A percentile compares a stretch with the other conserved stretches of the same genome.
Evolutionary conservation across 2,329 filamentous ascomycete species (phyloP).

Genomic region (Penicillium palitans): DNA sequence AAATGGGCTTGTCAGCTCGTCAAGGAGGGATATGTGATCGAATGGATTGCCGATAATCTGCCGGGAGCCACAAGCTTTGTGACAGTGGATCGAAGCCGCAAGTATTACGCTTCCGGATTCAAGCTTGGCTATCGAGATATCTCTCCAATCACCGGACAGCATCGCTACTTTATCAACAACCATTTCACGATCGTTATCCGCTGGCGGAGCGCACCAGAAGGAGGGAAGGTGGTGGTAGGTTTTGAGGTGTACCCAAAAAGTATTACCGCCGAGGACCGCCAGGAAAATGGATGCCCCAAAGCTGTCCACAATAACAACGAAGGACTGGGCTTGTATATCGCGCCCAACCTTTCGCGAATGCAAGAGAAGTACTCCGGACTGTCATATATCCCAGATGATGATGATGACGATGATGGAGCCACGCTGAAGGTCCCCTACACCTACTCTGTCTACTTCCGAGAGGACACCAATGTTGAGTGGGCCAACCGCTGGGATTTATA

Average conservation of each 20-base stretch:
- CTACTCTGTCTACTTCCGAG: slow-evolving; percentile 87
- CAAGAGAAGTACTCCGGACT: slow-evolving; percentile 58
- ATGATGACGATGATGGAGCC: slow-evolving; percentile 62
- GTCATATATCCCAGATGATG: slow-evolving; percentile 59
- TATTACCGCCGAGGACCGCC: slow-evolving; percentile 63
- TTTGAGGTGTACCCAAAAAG: slow-evolving; percentile 92
- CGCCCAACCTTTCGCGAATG: slow-evolving; percentile 60
- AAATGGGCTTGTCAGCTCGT: slow-evolving; percentile 71
- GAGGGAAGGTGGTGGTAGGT: slow-evolving; percentile 78
- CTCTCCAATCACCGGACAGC: slow-evolving; percentile 58
- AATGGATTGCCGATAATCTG: slow-evolving; percentile 92
- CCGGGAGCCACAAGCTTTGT: slow-evolving; percentile 87
- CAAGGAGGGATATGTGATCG: slow-evolving; percentile 76
- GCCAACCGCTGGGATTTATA: slow-evolving; percentile 83
- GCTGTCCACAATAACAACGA: slow-evolving; percentile 64
- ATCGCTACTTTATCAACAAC: slow-evolving; percentile 77
- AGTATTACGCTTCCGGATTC: slow-evolving; percentile 89
- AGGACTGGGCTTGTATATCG: slow-evolving; percentile 68
- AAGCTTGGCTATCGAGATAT: slow-evolving; percentile 78
- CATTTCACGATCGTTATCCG: slow-evolving; percentile 83
- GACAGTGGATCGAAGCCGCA: slow-evolving; percentile 77
- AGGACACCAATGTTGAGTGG: slow-evolving; percentile 80
- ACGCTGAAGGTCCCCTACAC: slow-evolving; percentile 77
- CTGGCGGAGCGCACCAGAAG: slow-evolving; percentile 69
- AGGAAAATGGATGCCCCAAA: slow-evolving; percentile 65